These are phyloP conservation scores for Knufia fluminis DNA, from an alignment of 2,329 filamentous ascomycete genomes.

Conservation along the genomic window DNA sequence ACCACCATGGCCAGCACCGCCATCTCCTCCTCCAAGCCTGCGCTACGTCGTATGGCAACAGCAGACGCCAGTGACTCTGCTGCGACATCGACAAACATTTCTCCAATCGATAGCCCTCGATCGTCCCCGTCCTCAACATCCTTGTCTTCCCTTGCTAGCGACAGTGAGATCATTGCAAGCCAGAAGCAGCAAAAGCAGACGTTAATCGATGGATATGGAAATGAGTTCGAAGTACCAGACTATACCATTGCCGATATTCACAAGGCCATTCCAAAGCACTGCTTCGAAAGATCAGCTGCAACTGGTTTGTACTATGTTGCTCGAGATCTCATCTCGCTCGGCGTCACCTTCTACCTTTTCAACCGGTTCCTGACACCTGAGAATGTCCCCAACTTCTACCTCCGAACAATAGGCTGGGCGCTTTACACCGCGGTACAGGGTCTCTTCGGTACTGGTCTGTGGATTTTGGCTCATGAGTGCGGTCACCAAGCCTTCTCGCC, in stretches of 20 bases:
- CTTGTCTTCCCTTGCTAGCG: slow-evolving; percentile 76
- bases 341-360: slow-evolving; percentile 73
- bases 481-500: slow-evolving; percentile 93
- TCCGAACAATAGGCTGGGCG: slow-evolving; percentile 58
- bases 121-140: slow-evolving; percentile 76
- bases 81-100: slow-evolving; percentile 44
- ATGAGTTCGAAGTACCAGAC: slow-evolving; percentile 85
- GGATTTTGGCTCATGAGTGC: slow-evolving; percentile 97
- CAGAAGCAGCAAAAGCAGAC: slow-evolving; percentile 41
- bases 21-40: slow-evolving; percentile 31
- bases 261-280: slow-evolving; percentile 95
- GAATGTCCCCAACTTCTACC: slow-evolving; percentile 59
- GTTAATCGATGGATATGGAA: slow-evolving; percentile 86
- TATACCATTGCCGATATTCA: slow-evolving; percentile 97
- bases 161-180: slow-evolving; percentile 38
- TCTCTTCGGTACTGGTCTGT: slow-evolving; percentile 84
- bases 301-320: slow-evolving; percentile 73
- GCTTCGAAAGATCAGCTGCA: slow-evolving; percentile 76
- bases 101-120: slow-evolving; percentile 51
- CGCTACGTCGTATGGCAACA: slow-evolving; percentile 45
- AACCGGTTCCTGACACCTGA: slow-evolving; percentile 84
- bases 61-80: slow-evolving; percentile 49
- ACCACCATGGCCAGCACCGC: slow-evolving; percentile 43
- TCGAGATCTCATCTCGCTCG: slow-evolving; percentile 66
- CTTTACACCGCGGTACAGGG: slow-evolving; percentile 75